Conservation (phyloP, 2,329 filamentous ascomycete genomes). For the Diaporthe sp. region DNA sequence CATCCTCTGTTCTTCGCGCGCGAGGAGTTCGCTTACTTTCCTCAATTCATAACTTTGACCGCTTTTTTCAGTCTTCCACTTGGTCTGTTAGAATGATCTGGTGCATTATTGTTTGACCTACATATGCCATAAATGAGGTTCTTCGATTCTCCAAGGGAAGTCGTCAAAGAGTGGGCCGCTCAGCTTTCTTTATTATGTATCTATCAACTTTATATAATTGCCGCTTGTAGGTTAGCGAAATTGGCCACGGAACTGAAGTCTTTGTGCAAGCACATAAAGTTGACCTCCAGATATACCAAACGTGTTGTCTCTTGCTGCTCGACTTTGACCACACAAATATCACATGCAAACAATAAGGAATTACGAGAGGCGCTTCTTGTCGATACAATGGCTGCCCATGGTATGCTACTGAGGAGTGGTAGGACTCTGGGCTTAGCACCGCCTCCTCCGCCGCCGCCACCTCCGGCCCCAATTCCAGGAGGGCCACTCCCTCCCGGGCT, state of each 20-base stretch:
- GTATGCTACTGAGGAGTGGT: not conserved
- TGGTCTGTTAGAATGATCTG: too few relatives aligned
- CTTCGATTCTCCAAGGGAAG: not conserved
- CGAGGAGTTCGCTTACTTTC: too few relatives aligned
- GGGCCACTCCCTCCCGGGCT: too few relatives aligned
- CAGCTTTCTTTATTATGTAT: not conserved
- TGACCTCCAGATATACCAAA: not conserved
- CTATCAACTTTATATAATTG: not conserved
- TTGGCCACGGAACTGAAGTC: not conserved
- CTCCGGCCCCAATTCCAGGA: not conserved
- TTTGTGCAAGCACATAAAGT: not conserved
- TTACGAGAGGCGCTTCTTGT: not conserved
- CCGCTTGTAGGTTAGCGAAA: not conserved
- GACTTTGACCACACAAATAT: not conserved
- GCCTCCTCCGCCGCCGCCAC: not conserved
- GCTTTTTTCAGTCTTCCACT: too few relatives aligned
- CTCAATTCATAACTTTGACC: too few relatives aligned
- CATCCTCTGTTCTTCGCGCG: too few relatives aligned
- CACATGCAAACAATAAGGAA: rapidly evolving
- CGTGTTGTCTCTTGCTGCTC: not conserved
- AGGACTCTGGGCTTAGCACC: not conserved
- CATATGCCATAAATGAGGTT: too few relatives aligned
- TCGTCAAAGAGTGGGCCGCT: not conserved
- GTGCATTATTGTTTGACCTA: too few relatives aligned
- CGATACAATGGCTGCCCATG: not conserved